phyloP scores from a whole-genome alignment of 2,329 filamentous ascomycete genomes.

The Pseudocercospora pini-densiflorae region DNA sequence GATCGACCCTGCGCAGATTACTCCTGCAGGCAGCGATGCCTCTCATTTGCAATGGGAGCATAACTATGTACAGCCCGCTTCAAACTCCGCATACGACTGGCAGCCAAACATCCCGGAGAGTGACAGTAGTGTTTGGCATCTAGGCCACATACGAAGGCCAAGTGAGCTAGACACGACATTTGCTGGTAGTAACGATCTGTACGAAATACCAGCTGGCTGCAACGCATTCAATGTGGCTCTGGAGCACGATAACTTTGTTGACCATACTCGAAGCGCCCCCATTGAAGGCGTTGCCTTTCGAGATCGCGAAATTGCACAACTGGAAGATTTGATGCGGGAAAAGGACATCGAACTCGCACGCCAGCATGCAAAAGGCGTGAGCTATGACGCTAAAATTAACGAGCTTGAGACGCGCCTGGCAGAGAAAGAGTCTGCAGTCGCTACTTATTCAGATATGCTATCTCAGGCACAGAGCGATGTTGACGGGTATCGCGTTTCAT shows the following conservation, averaged over 20 bases:
- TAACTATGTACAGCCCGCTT: background rate
- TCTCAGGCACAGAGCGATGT: slow-evolving; percentile 17
- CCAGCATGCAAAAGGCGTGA: slow-evolving; percentile 2
- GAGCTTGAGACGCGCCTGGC: slow-evolving; percentile 17
- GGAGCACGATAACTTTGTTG: background rate
- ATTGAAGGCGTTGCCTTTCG: slow-evolving; percentile 33
- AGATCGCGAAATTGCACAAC: slow-evolving; percentile 33
- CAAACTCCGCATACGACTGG: background rate
- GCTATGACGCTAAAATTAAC: slow-evolving; percentile 4
- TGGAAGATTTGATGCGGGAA: slow-evolving; percentile 28
- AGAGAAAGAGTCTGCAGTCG: slow-evolving; percentile 16
- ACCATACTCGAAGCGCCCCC: background rate
- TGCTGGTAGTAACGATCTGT: background rate
- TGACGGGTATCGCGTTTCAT: slow-evolving; percentile 10
- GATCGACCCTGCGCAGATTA: slow-evolving; percentile 24
- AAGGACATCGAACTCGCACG: slow-evolving; percentile 18
- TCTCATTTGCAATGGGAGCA: background rate
- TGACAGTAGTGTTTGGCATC: background rate
- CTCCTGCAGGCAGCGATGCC: slow-evolving; percentile 27
- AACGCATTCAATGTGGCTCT: background rate
- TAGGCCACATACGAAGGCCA: background rate
- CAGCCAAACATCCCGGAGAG: background rate
- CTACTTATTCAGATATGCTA: slow-evolving; percentile 11
- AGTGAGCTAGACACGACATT: slow-evolving; percentile 4
- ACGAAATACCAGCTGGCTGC: background rate